phyloP scores from a whole-genome alignment of 1,284 basidiomycete species.

The Melanopsichium pennsylvanicum region DNA sequence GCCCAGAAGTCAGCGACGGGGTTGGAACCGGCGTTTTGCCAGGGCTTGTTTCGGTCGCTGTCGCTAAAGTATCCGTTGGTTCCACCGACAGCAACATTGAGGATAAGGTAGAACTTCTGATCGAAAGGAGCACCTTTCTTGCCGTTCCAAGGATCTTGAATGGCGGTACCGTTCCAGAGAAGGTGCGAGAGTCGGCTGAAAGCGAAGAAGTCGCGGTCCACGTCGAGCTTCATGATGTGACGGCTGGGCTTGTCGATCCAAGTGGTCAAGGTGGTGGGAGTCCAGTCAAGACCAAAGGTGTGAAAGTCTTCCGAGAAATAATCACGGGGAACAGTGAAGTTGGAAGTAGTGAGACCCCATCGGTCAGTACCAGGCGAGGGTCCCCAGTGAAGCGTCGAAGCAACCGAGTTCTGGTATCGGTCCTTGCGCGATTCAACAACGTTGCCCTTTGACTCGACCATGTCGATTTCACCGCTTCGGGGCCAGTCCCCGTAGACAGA shows the following conservation, averaged over 20 bases:
- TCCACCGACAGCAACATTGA: constrained; percentile 81
- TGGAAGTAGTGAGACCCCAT: constrained; percentile 67
- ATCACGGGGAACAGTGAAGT: constrained; percentile 74
- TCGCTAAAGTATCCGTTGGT: constrained; percentile 75
- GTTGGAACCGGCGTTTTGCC: constrained; percentile 26
- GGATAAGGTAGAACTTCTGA: constrained; percentile 82
- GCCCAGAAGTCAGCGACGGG: constrained; percentile 69
- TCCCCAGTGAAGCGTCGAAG: constrained; percentile 23
- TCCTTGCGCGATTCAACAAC: constrained; percentile 73
- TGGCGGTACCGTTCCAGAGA: constrained; percentile 74
- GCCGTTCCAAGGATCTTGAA: constrained; percentile 69
- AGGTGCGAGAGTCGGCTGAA: constrained; percentile 76
- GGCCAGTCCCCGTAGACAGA: constrained; percentile 81
- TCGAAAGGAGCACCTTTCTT: constrained; percentile 81
- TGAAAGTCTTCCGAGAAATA: constrained; percentile 78
- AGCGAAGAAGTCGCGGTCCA: constrained; percentile 74
- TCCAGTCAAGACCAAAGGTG: constrained; percentile 83
- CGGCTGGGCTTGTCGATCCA: constrained; percentile 71
- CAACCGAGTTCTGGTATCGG: constrained; percentile 64
- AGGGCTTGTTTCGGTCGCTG: constrained; percentile 73
- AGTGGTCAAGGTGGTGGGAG: constrained; percentile 74
- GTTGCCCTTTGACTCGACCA: constrained; percentile 72
- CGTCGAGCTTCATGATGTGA: constrained; percentile 70
- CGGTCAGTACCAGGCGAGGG: constrained; percentile 18
- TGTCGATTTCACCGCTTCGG: constrained; percentile 78